Conservation (phyloP, 2,329 filamentous ascomycete genomes). For the Beauveria scarabaeidicola region DNA sequence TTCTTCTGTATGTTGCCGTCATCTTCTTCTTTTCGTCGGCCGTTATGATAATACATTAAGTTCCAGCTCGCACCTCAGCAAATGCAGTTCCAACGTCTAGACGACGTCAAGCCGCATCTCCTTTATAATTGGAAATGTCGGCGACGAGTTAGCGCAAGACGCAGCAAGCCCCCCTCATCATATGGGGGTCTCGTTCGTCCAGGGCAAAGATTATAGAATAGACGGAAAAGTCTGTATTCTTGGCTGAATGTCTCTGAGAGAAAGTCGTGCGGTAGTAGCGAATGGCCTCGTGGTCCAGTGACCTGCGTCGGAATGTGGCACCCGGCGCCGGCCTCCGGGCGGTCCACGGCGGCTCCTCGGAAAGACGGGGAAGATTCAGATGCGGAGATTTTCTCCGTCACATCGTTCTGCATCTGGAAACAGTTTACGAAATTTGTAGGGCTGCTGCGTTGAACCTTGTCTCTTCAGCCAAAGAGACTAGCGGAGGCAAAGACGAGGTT, state of each 20-base stretch:
- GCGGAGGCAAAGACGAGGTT: neutral
- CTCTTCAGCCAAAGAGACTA: neutral
- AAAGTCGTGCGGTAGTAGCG: slow-evolving; percentile 28
- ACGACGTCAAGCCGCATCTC: slow-evolving; percentile 16
- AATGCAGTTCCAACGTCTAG: slow-evolving; percentile 18
- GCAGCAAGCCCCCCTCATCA: slow-evolving; percentile 27
- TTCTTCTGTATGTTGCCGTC: neutral
- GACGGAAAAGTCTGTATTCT: slow-evolving; percentile 27
- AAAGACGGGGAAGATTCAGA: neutral
- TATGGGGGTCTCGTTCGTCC: slow-evolving; percentile 24
- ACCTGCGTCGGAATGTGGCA: neutral
- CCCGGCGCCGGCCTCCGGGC: neutral
- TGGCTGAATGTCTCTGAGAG: slow-evolving; percentile 27
- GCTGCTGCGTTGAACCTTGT: neutral
- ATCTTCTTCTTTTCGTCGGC: neutral
- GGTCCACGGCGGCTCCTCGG: neutral
- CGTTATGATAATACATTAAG: neutral
- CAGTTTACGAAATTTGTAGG: neutral
- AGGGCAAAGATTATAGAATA: slow-evolving; percentile 27
- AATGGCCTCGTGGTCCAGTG: slow-evolving; percentile 27
- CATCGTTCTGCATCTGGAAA: neutral
- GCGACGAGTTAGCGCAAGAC: slow-evolving; percentile 25
- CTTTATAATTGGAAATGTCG: slow-evolving; percentile 20
- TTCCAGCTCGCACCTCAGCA: slow-evolving; percentile 10
- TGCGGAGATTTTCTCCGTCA: neutral